Conservation (phyloP, 768 basidiomycete genomes). For the Mycena epipterygia region DNA sequence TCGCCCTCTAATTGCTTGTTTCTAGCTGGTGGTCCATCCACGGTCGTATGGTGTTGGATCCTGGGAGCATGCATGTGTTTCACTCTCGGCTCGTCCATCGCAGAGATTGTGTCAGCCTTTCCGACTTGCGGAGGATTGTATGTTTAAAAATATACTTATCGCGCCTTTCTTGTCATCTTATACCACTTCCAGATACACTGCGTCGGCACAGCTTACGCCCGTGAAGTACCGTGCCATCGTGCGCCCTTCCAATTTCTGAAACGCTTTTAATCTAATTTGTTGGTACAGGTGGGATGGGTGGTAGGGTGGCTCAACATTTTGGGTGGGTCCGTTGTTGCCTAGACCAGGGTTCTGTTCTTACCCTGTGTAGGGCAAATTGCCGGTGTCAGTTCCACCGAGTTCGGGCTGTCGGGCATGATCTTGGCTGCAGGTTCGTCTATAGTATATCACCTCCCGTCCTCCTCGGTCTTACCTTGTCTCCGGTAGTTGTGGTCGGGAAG, state of each 20-base stretch:
- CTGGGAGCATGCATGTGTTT: conserved; percentile 81
- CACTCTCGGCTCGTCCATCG: conserved; percentile 79
- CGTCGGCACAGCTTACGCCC: conserved; percentile 82
- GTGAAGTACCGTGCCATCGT: conserved; percentile 74
- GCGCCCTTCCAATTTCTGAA: conserved; percentile 25
- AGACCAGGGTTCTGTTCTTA: neutral
- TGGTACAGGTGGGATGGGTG: conserved; percentile 75
- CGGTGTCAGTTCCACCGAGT: conserved; percentile 89
- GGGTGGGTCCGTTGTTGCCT: conserved; percentile 52
- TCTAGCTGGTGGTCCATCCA: conserved; percentile 72
- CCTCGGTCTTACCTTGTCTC: neutral
- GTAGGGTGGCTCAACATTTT: conserved; percentile 90
- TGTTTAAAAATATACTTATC: conserved; percentile 46
- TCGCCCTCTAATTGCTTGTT: neutral
- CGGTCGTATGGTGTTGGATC: conserved; percentile 76
- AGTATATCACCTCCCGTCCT: neutral
- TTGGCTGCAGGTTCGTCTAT: conserved; percentile 73
- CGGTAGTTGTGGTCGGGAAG: conserved; percentile 62
- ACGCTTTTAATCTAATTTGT: neutral
- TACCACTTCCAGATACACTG: conserved; percentile 70
- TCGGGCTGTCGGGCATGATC: conserved; percentile 85
- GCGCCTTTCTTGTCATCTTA: neutral
- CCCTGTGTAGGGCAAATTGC: conserved; percentile 75
- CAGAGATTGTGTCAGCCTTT: conserved; percentile 78
- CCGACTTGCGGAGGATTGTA: conserved; percentile 82